Evolutionary conservation across 2,329 filamentous ascomycete species (phyloP), one percentile per base, ranked within the genome.

Genomic region (Pseudogymnoascus sp.): DNA sequence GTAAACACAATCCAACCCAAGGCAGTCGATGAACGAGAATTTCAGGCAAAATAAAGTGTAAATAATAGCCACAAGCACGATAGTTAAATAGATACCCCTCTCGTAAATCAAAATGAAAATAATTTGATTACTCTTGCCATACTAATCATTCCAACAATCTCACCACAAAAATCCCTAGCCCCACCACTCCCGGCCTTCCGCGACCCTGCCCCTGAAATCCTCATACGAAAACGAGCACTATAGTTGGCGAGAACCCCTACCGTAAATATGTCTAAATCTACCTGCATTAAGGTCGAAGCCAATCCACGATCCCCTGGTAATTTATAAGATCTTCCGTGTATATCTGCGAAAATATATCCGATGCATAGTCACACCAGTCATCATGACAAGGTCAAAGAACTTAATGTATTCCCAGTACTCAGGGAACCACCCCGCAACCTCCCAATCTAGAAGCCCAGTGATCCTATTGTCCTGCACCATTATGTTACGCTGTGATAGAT

Each of bases 351-450:
- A n/a, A n/a, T n/a, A n/a, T n/a, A n/a, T n/a, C n/a, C n/a, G n/a
- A n/a, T n/a, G n/a, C n/a, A n/a, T 42, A 42, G 40, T 42, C 17
- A 10, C 9, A 28, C 26, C 26, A 28, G 26, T 28, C 26, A 8
- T 28, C 9, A 7, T 2, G 19, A 44, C 19, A n/a, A n/a, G 40
- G 40, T 23, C 40, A 10, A 42, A 42, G n/a, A 42, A 42, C 13
- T 63, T 65, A 44, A 61, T 47, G 40, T 66, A 66, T 50, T 66
- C 65, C 63, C 63, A 64, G 50, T 65, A 65, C 47, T 65, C 65
- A 33, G 65, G 65, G 31, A 62, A 66, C 60, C 50, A 66, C 31
- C 65, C 65, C 23, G 33, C 33, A 26, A 53, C 60, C 59, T 66
- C 65, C 63, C 65, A 66, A 42, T 66, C 65, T 19, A 66, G 17